Evolutionary conservation across 2,329 filamentous ascomycete species (phyloP), one percentile per base, ranked within the genome.

Genomic region (Aspergillus luchuensis): DNA sequence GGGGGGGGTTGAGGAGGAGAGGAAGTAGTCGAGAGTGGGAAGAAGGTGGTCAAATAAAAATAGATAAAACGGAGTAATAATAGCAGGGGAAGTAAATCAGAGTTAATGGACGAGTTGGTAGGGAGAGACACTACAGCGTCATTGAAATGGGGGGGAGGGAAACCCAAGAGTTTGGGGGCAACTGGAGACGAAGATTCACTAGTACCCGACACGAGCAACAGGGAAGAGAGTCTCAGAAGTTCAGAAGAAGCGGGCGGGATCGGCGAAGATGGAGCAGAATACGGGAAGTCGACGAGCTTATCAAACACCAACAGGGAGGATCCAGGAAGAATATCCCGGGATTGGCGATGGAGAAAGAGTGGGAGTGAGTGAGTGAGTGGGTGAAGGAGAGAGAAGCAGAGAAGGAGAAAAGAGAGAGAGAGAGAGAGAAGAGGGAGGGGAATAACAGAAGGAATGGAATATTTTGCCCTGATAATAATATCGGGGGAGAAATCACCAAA

Each of bases 201-300:
- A 45, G 41, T 45, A 19, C 33, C 33, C 41, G 41, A 45, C 41
- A 45, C 41, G 41, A 36, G 33, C 33, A 36, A 13, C 41, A 45
- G 41, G 19, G 19, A 45, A 45, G 11, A 23, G 41, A 19, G 21
- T 19, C 19, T 19, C 41, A 45, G 41, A 23, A 36, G 41, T 28
- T 28, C 25, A 28, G 25, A 28, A 28, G 25, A 28, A 19, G 41
- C 41, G 19, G 41, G 5, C 41, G 23, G 19, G 53, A 51, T 25
- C 47, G 43, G 23, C 50, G 56, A 30, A 7, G 11, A 28, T 50
- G 30, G 50, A 55, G 13, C 17, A 39, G 28, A 38, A 38, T 41
- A 43, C 67, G 62, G 39, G 39, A 58, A 59, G 59, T 57, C 17
- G 23, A 21, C 23, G 17, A 53, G 39, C 45, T 39, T 49, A 60